Percentiles rank a stretch among this genome's conserved stretches.
phyloP scores from a whole-genome alignment of 1,139 yeast species.

The Candida sp. region DNA sequence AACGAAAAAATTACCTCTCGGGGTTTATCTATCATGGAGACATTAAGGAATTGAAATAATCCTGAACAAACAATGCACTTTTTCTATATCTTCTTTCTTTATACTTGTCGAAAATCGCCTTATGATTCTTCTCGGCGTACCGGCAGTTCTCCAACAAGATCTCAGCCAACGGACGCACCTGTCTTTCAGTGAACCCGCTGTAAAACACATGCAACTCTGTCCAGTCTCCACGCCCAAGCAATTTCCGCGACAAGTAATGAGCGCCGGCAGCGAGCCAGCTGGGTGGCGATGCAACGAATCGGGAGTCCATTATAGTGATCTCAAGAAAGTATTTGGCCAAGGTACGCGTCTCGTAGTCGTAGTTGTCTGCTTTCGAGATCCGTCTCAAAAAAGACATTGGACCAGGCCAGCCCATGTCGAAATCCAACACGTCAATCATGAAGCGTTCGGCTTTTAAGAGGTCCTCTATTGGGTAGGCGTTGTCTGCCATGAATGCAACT shows the following conservation, averaged over 20 bases:
- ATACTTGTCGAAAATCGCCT: slow-evolving; percentile 88
- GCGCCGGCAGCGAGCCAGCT: slow-evolving; percentile 98
- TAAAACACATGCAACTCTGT: slow-evolving; percentile 84
- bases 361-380: slow-evolving; percentile 97
- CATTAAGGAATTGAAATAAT: slow-evolving; percentile 55
- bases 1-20: no score
- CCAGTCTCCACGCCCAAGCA: slow-evolving; percentile 81
- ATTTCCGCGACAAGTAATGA: slow-evolving; percentile 79
- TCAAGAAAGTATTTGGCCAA: slow-evolving; percentile 93
- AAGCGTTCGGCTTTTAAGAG: slow-evolving; percentile 89
- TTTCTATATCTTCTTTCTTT: slow-evolving; percentile 83
- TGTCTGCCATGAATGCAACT: slow-evolving; percentile 94
- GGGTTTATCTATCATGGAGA: not conserved
- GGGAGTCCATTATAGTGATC: slow-evolving; percentile 88
- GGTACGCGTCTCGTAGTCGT: slow-evolving; percentile 93
- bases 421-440: slow-evolving; percentile 89
- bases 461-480: slow-evolving; percentile 83
- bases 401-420: slow-evolving; percentile 98
- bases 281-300: slow-evolving; percentile 88
- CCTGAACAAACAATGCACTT: slow-evolving; percentile 81
- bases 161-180: slow-evolving; percentile 80
- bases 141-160: slow-evolving; percentile 75
- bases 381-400: slow-evolving; percentile 97
- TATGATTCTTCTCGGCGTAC: slow-evolving; percentile 73
- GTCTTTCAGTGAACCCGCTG: slow-evolving; percentile 89